Evolutionary conservation across 441 rosid species (phyloP).

Genomic region (Populus hybrid): DNA sequence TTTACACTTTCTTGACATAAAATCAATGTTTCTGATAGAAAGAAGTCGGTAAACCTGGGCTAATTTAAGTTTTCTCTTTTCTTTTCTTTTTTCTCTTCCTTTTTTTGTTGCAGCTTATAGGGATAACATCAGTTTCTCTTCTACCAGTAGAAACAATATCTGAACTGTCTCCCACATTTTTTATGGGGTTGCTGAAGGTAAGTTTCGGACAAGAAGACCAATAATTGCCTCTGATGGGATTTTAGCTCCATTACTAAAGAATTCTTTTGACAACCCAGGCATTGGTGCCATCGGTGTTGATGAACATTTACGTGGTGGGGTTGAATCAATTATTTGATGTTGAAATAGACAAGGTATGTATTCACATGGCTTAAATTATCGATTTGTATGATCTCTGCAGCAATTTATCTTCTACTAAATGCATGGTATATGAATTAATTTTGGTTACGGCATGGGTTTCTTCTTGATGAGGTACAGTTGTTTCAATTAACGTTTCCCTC

Average conservation of each 20-base stretch:
- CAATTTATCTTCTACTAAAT: not conserved
- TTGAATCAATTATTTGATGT: constrained; percentile 34
- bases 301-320: constrained; percentile 38
- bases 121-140: constrained; percentile 32
- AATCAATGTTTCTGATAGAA: not conserved
- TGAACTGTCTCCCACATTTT: constrained; percentile 29
- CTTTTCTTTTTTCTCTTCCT: not conserved
- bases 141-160: constrained; percentile 22
- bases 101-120: constrained; percentile 21
- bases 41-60: not conserved
- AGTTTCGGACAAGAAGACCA: not conserved
- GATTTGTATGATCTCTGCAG: not conserved
- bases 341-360: constrained; percentile 34
- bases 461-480: not conserved
- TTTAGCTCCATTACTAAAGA: not conserved
- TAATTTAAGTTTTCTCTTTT: not conserved
- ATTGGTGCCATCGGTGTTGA: constrained; percentile 26
- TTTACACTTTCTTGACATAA: not conserved
- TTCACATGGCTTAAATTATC: not conserved
- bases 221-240: not conserved
- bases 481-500: not conserved
- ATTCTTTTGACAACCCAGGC: constrained; percentile 20
- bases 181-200: constrained; percentile 31
- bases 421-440: not conserved
- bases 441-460: not conserved